Evolutionary conservation across 192 early-diverging fungal species (phyloP), one percentile per base, ranked within the genome.

Genomic region (Gigaspora rosea): DNA sequence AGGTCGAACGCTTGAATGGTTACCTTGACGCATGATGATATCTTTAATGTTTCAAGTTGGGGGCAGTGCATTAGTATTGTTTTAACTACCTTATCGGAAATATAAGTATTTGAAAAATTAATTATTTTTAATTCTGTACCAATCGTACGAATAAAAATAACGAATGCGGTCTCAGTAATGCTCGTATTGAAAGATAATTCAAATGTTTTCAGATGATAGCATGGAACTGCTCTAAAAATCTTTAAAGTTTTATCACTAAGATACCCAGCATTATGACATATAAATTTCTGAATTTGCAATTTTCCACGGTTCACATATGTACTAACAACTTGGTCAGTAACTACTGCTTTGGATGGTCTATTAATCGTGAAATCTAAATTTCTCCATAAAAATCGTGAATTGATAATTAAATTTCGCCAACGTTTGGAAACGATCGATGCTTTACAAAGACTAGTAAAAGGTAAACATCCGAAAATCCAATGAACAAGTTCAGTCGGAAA

Each of bases 361-460:
- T 18, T 18, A 20, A 47, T 11, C 11, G n/a, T n/a, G 36, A 69
- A 69, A 69, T 69, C 15, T 18, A 69, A n/a, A 50, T 69, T 15
- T 7, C 12, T 41, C 41, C 47, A 69, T 27, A 69, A 69, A 10
- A 11, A 16, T 50, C 11, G 18, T 11, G 48, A 50, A 4, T 41
- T 49, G 1, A 51, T 9, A 20, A 69, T 69, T 50, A 49, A 69
- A 18, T 27, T 22, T 15, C 67, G 46, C 67, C 67, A 69, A 12
- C 10, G 47, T 69, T 69, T 69, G 12, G 67, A 69, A 15, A 69
- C 67, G 8, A 11, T 47, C 13, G 67, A 12, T 27, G 20, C n/a
- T 50, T 27, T 69, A 48, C 67, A 69, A 50, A 69, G 16, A 69
- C 48, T 69, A 15, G 67, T 4, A 51, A 69, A 50, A 4, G 67